Evolutionary conservation across 1,284 basidiomycete genomes (phyloP).

Genomic region (Microbotryum saponariae): DNA sequence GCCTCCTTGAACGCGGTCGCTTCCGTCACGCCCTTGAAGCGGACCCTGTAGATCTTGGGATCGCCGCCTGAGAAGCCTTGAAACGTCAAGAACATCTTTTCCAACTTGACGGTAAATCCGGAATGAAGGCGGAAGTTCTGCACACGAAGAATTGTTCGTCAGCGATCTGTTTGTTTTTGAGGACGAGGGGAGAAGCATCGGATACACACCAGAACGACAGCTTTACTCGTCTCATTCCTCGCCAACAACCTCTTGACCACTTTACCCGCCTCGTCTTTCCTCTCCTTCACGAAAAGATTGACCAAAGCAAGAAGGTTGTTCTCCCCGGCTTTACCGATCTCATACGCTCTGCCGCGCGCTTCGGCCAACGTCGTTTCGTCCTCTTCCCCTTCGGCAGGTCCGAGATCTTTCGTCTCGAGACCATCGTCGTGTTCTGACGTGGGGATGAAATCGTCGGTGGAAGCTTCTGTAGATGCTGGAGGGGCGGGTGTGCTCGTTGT

Average conservation of each 20-base stretch:
- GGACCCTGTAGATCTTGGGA: constrained; percentile 13
- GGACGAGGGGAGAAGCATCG: not conserved
- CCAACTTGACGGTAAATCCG: constrained; percentile 9
- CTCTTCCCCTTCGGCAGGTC: constrained; percentile 28
- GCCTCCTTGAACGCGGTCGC: constrained; percentile 13
- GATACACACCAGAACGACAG: constrained; percentile 29
- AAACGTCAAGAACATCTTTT: constrained; percentile 31
- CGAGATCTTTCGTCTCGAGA: constrained; percentile 14
- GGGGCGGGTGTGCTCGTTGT: not conserved
- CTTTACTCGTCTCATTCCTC: constrained; percentile 30
- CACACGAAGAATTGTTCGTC: not conserved
- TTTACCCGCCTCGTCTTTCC: constrained; percentile 19
- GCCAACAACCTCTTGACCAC: constrained; percentile 27
- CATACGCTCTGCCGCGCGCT: constrained; percentile 11
- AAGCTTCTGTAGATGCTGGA: not conserved
- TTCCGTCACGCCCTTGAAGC: constrained; percentile 5
- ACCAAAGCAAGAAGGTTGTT: constrained; percentile 18
- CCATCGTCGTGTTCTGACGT: not conserved
- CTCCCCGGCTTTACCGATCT: constrained; percentile 11
- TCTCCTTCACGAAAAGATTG: constrained; percentile 28
- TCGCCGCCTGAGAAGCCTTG: constrained; percentile 24
- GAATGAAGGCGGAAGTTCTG: constrained; percentile 31
- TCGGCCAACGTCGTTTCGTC: constrained; percentile 15
- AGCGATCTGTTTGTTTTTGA: not conserved
- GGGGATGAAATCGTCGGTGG: not conserved